Conservation (phyloP, 805 yeast species). For the Nakazawaea siamensis region DNA sequence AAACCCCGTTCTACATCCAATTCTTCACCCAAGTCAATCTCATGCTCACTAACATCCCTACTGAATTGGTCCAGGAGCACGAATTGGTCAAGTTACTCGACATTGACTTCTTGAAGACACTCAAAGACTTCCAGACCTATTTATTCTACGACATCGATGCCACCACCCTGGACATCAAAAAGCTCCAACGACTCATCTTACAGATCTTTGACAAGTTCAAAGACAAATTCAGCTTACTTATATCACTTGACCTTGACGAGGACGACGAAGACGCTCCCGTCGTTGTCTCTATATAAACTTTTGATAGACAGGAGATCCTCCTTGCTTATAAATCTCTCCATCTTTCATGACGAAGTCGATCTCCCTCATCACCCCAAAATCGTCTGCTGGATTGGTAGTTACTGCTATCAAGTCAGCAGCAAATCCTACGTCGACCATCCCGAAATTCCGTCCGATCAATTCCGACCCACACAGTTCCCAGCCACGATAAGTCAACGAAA, state of each 20-base stretch:
- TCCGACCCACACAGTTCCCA: constrained; percentile 22
- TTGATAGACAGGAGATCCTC: constrained; percentile 9
- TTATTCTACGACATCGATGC: constrained; percentile 5
- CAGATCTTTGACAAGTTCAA: constrained; percentile 4
- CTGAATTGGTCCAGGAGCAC: constrained; percentile 4
- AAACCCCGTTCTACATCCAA: constrained; percentile 19
- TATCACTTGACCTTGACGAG: constrained; percentile 2
- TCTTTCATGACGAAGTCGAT: constrained; percentile 21
- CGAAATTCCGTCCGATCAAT: constrained; percentile 17
- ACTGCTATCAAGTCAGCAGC: constrained; percentile 20
- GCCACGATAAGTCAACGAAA: constrained; percentile 17
- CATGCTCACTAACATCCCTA: constrained; percentile 25
- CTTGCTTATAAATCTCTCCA: constrained; percentile 16
- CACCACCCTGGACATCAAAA: background rate
- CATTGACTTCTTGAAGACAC: constrained; percentile 1
- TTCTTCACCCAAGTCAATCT: constrained; percentile 23
- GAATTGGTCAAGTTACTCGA: constrained; percentile 7
- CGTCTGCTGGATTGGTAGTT: constrained; percentile 15
- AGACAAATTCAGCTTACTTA: constrained; percentile 3
- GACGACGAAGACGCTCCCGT: background rate
- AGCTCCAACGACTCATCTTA: constrained; percentile 1
- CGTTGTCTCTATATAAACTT: constrained; percentile 4
- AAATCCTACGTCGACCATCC: constrained; percentile 17
- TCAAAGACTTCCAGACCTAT: constrained; percentile 4
- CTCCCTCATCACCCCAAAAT: constrained; percentile 12